Conservation (phyloP, 768 basidiomycete genomes). For the Lentinula lateritia region DNA sequence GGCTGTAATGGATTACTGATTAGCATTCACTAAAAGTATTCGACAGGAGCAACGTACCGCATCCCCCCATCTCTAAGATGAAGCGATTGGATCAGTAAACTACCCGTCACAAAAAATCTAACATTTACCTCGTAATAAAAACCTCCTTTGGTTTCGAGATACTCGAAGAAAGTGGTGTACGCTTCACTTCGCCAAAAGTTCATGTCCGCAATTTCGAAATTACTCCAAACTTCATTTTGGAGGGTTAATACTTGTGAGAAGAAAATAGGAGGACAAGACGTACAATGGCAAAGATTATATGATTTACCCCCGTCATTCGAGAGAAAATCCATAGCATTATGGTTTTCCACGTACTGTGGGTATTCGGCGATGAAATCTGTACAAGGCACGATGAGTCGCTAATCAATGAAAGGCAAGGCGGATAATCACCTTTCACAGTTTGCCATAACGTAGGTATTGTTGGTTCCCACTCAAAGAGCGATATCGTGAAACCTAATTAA, state of each 20-base stretch:
- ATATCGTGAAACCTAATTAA: conserved; percentile 66
- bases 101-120: background rate
- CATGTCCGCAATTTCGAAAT: conserved; percentile 89
- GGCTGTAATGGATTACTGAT: background rate
- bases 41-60: conserved; percentile 29
- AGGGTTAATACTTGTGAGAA: background rate
- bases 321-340: conserved; percentile 71
- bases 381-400: background rate
- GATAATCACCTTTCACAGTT: conserved; percentile 52
- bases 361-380: conserved; percentile 63
- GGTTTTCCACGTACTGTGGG: conserved; percentile 52
- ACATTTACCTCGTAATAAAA: conserved; percentile 80
- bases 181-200: conserved; percentile 85
- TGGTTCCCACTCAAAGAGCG: conserved; percentile 69
- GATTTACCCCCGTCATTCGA: conserved; percentile 61
- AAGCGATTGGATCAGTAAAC: background rate
- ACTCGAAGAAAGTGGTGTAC: conserved; percentile 79
- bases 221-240: conserved; percentile 64
- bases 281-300: conserved; percentile 72
- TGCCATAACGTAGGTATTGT: conserved; percentile 84
- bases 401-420: background rate
- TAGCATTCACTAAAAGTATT: background rate
- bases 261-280: conserved; percentile 10
- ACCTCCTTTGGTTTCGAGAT: conserved; percentile 76
- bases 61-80: conserved; percentile 69